A percentile compares a stretch with the other conserved stretches of the same genome.
phyloP scores from a whole-genome alignment of 2,329 filamentous ascomycete genomes.

The Ceratocystis destructans region DNA sequence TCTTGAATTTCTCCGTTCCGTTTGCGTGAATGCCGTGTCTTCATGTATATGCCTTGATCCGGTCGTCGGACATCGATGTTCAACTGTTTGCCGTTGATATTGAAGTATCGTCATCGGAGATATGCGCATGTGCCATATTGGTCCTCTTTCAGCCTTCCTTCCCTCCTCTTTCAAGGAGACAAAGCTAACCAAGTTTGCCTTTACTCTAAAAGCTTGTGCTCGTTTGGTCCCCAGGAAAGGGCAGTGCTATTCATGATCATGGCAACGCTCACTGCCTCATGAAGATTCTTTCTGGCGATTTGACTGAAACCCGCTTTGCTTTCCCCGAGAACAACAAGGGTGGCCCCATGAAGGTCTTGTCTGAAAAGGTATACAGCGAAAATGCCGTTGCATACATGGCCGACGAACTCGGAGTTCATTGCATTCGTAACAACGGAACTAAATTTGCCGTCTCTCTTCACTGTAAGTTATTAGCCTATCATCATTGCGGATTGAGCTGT shows the following conservation, averaged over 20 bases:
- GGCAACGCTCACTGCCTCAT: constrained; percentile 84
- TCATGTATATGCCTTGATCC: not conserved
- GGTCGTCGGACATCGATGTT: not conserved
- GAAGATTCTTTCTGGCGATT: constrained; percentile 66
- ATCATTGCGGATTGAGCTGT: too few species aligned
- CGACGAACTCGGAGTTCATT: constrained; percentile 75
- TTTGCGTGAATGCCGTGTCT: not conserved
- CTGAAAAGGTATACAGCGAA: constrained; percentile 51
- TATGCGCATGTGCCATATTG: not conserved
- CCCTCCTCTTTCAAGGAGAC: not conserved
- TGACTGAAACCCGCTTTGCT: constrained; percentile 70
- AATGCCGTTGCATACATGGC: constrained; percentile 83
- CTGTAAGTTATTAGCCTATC: constrained; percentile 32
- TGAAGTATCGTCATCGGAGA: not conserved
- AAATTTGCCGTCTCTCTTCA: constrained; percentile 77
- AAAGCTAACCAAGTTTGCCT: not conserved
- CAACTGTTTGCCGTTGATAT: not conserved
- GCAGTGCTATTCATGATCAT: constrained; percentile 77
- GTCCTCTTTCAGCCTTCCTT: not conserved
- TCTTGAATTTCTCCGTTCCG: not conserved
- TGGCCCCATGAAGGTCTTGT: constrained; percentile 48
- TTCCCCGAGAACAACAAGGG: constrained; percentile 46
- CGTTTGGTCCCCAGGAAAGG: constrained; percentile 77
- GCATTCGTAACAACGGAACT: constrained; percentile 60
- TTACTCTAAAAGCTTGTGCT: constrained; percentile 51